phyloP scores from a whole-genome alignment of 805 yeast genomes.

The Ogataea degrootiae region DNA sequence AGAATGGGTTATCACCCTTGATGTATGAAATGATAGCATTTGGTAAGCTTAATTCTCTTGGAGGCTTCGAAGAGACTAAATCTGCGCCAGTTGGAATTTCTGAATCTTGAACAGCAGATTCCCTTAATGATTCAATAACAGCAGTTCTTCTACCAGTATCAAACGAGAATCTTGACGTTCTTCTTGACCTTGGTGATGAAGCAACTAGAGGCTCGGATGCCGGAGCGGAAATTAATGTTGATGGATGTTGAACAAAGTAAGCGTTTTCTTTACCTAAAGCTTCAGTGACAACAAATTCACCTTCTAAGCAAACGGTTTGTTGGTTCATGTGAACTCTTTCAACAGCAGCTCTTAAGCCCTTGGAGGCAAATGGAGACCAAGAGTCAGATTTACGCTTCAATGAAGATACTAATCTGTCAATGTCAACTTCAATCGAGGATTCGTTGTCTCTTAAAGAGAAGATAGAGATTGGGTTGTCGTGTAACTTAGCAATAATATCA shows the following conservation, averaged over 20 bases:
- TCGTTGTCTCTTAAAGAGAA: conserved; percentile 81
- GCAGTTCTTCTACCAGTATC: conserved; percentile 35
- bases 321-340: conserved; percentile 81
- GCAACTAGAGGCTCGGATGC: conserved; percentile 27
- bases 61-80: conserved; percentile 68
- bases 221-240: conserved; percentile 29
- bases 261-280: conserved; percentile 60
- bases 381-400: conserved; percentile 33
- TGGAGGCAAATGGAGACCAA: conserved; percentile 55
- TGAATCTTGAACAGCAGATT: conserved; percentile 36
- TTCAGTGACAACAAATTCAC: conserved; percentile 54
- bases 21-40: conserved; percentile 75
- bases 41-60: conserved; percentile 68
- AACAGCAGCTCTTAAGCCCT: conserved; percentile 68
- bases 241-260: conserved; percentile 40
- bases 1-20: conserved; percentile 82
- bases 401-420: conserved; percentile 59
- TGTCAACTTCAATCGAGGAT: conserved; percentile 73
- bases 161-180: conserved; percentile 48
- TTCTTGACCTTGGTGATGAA: conserved; percentile 33
- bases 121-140: conserved; percentile 27
- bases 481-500: conserved; percentile 68
- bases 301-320: conserved; percentile 81
- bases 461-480: conserved; percentile 75
- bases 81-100: conserved; percentile 55